Evolutionary conservation across 108 stramenopile species (phyloP), one percentile per base, ranked within the genome.

Genomic region (Aurantiochytrium sp.): DNA sequence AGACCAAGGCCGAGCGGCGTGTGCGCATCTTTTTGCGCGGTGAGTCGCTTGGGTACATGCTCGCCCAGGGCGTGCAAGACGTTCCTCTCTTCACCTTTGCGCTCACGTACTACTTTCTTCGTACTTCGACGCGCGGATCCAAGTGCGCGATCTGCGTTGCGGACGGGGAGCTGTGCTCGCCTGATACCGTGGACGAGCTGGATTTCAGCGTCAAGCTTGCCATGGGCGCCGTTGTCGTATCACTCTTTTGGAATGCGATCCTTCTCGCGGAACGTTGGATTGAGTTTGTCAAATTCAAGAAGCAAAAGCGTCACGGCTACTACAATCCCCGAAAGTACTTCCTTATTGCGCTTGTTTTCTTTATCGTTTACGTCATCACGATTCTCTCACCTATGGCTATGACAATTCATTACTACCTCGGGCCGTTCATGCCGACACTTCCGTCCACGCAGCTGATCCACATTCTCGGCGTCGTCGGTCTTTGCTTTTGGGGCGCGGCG

Each of bases 81-180:
- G 51, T 83, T 6, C 76, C 76, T 12, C 49, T 83, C n/a, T 25
- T 83, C 51, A 83, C 76, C n/a, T 83, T 83, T 83, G 45, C 76
- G 6, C 44, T 53, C 14, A 45, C 49, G 3, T 53, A 21, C 76
- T 83, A 21, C 51, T 47, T 53, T 8, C 44, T 83, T 43, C 45
- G 51, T 23, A 18, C 45, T 35, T 83, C 76, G 25, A 23, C 51
- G 4, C 76, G 76, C n/a, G 76, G 76, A 12, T 25, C 51, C n/a
- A 83, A 83, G 76, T 83, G 76, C 28, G 76, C 76, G n/a, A 4
- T 19, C 8, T 83, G 76, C 51, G 45, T 83, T 6, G 76, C 45
- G 43, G 51, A 47, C 23, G 49, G 76, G 16, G 76, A 83, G 6
- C 6, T 83, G 3, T 83, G 76, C 28, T 43, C 19, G 51, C 49